phyloP scores from a whole-genome alignment of 176 grass and related monocot genomes.

The Oryza officinalis region DNA sequence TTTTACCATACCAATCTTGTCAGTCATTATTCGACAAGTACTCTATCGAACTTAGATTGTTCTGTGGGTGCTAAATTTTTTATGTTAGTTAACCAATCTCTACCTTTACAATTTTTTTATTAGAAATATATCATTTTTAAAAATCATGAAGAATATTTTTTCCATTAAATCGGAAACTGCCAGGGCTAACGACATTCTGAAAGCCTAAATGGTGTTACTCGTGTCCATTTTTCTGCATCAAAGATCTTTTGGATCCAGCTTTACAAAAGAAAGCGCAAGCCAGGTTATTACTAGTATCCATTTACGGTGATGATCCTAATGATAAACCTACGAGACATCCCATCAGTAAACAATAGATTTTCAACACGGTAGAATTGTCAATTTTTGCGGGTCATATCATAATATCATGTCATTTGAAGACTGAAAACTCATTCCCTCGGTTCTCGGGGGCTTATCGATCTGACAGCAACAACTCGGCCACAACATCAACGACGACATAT shows the following conservation, averaged over 20 bases:
- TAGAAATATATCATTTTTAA: too few species aligned
- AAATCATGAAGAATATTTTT: too few species aligned
- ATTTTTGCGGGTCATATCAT: background rate
- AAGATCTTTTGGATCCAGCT: background rate
- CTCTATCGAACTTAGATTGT: too few species aligned
- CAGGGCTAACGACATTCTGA: too few species aligned
- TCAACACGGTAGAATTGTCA: background rate
- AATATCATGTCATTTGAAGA: background rate
- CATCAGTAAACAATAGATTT: background rate
- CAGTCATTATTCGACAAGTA: too few species aligned
- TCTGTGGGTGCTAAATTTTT: too few species aligned
- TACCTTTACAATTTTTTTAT: too few species aligned
- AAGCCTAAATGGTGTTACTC: too few species aligned
- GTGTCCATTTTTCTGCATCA: too few species aligned
- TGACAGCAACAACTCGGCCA: background rate
- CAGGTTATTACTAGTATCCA: background rate
- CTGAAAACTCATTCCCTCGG: background rate
- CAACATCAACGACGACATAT: background rate
- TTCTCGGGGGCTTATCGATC: background rate
- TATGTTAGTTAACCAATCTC: too few species aligned
- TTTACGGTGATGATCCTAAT: background rate
- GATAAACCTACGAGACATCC: background rate
- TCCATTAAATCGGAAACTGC: too few species aligned
- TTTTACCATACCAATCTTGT: too few species aligned
- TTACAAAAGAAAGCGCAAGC: background rate